Evolutionary conservation across 306 rosid genomes (phyloP), one percentile per base, ranked within the genome.

Genomic region (Herpetospermum pedunculosum): DNA sequence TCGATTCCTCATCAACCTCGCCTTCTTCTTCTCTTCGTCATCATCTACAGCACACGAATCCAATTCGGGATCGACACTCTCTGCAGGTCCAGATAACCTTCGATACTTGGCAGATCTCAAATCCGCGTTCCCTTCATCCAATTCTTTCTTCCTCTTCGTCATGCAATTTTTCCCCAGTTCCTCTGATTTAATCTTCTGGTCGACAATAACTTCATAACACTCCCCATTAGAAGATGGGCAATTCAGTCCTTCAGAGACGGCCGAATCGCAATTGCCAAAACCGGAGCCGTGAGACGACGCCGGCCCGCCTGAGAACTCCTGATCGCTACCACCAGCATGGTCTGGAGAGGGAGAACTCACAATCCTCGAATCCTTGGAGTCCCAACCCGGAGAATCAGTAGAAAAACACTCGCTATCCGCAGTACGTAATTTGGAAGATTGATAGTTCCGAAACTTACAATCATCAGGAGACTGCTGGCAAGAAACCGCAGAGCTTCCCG

Each of bases 1-100:
- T 65, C 99, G 81, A 77, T 95, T 95, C 86, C 97, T 84, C 84
- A 89, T 85, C 88, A 95, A 65, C 85, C 97, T 82, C 0, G 92
- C 86, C 83, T 87, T 89, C 86, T 72, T 86, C 81, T 83, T 95
- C 3, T 85, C 96, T 0, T 86, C 96, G 2, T 84, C 96, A 0
- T 79, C 96, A 25, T 80, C 60, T 65, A 12, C 26, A 12, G 37
- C 70, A 79, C 46, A 23, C 25, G 64, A 44, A 71, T 6, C 82
- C 53, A 72, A 73, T 5, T 63, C 68, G n/a, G 77, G 77, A 12
- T 34, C 26, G 52, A 65, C 72, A 46, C 15, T 50, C 43, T 83
- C 90, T 59, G 40, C 14, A 28, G 75, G 74, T n/a, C 55, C 57
- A 6, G 82, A 74, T 19, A 95, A 84, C 72, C 71, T 85, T 77